A percentile compares a stretch with the other conserved stretches of the same genome.
phyloP scores from a whole-genome alignment of 108 stramenopile genomes.

The Cyclotella cryptica region DNA sequence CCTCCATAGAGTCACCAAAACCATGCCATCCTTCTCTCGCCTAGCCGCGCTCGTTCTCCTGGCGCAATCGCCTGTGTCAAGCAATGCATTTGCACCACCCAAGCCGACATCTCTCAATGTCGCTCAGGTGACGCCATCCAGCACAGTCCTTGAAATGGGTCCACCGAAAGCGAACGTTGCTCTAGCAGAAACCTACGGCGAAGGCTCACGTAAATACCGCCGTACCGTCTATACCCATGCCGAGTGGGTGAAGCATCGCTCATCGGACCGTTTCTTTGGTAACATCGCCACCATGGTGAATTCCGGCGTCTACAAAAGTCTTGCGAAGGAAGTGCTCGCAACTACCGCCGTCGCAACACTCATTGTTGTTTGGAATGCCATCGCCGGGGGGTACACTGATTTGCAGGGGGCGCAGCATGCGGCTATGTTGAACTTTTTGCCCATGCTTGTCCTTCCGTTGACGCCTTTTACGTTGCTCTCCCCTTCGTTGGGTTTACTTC shows the following conservation, averaged over 20 bases:
- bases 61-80: conserved; percentile 22
- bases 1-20: background rate
- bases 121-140: background rate
- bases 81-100: conserved; percentile 28
- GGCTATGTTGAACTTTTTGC: conserved; percentile 39
- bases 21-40: conserved; percentile 26
- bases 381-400: conserved; percentile 68
- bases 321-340: conserved; percentile 59
- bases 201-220: conserved; percentile 69
- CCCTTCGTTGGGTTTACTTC: conserved; percentile 73
- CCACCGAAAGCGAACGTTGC: conserved; percentile 18
- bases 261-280: conserved; percentile 65
- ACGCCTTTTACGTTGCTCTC: conserved; percentile 68
- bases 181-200: conserved; percentile 51
- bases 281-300: conserved; percentile 54
- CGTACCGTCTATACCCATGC: conserved; percentile 80
- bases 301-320: conserved; percentile 69
- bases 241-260: conserved; percentile 76
- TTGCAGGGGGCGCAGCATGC: conserved; percentile 58
- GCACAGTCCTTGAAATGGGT: conserved; percentile 24
- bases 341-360: conserved; percentile 61
- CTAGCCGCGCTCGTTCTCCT: conserved; percentile 34
- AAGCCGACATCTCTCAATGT: background rate
- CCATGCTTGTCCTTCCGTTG: conserved; percentile 61
- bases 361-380: conserved; percentile 59